Evolutionary conservation across 2,329 filamentous ascomycete genomes (phyloP).

Genomic region (Diaporthe capsici): DNA sequence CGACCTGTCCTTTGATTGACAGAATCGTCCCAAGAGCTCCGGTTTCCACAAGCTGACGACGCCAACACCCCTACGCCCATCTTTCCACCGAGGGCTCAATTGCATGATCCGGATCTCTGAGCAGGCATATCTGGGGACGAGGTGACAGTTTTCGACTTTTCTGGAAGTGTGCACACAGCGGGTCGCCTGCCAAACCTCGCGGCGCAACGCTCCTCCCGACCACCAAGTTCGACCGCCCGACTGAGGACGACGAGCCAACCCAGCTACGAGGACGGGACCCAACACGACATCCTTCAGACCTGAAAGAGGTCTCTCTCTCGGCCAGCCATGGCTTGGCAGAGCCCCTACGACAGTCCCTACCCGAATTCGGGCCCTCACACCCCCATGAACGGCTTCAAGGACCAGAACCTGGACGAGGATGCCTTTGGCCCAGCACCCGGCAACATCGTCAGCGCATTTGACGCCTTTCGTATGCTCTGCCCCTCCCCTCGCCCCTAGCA

Average conservation of each 20-base stretch:
- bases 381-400: constrained; percentile 83
- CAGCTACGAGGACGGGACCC: neutral
- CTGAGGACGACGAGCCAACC: constrained; percentile 3
- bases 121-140: neutral
- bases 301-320: neutral
- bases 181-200: constrained; percentile 1
- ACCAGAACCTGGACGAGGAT: constrained; percentile 81
- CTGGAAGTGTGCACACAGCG: neutral
- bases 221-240: neutral
- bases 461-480: constrained; percentile 86
- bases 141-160: constrained; percentile 9
- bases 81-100: constrained; percentile 4
- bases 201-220: constrained; percentile 28
- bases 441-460: constrained; percentile 86
- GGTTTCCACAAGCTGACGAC: constrained; percentile 33
- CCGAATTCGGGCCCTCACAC: constrained; percentile 27
- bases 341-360: constrained; percentile 40
- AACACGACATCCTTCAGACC: neutral
- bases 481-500: neutral
- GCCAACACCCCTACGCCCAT: constrained; percentile 1
- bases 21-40: constrained; percentile 7
- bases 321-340: constrained; percentile 41
- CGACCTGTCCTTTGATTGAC: constrained; percentile 36
- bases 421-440: constrained; percentile 81
- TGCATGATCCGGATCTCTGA: constrained; percentile 7